Base-by-base conservation (phyloP, 2,329 filamentous ascomycete genomes). In the Dactylellina haptotyla region DNA sequence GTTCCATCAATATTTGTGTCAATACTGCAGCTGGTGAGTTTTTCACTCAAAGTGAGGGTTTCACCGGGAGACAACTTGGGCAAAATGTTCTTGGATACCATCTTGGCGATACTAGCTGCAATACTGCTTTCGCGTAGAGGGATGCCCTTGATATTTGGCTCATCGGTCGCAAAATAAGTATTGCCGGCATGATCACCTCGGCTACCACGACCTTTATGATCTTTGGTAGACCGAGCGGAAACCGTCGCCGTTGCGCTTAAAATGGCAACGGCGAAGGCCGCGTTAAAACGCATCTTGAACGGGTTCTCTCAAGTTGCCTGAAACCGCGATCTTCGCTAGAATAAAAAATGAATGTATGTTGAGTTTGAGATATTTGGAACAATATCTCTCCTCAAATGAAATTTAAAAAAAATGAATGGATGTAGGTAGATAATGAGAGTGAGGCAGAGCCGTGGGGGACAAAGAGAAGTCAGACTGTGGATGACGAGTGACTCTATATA, bases 1-100 rank as follows among this genome's bases (percentile, higher is more conserved):
- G 43, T 48, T 25, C 43, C 43, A 25, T 48, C 43, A 9, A 48
- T 16, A 25, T 48, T 48, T 20, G 43, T 48, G 26, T 48, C 43
- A 25, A 48, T 48, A 25, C 10, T 6, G 26, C 43, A 48, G 6
- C n/a, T 48, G 6, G 43, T 48, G 20, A 20, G 26, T 6, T 48
- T 48, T 16, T 20, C 43, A 23, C 5, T 48, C 18, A 48, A 48
- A 48, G 16, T 25, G 23, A 48, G n/a, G 14, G 16, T 48, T 23
- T 48, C 16, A 25, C 43, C 43, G 6, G 43, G 43, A 20, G 43
- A 48, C 12, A 25, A 9, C 20, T 48, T 48, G n/a, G 43, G 43
- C 18, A 48, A 20, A 48, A 20, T 20, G 5, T 48, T 48, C 43
- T 48, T 48, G 5, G 43, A 48, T 6, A 48, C 14, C 18, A 48